Evolutionary conservation across 257 asterid species (phyloP).

Genomic region (Solanum chaucha): DNA sequence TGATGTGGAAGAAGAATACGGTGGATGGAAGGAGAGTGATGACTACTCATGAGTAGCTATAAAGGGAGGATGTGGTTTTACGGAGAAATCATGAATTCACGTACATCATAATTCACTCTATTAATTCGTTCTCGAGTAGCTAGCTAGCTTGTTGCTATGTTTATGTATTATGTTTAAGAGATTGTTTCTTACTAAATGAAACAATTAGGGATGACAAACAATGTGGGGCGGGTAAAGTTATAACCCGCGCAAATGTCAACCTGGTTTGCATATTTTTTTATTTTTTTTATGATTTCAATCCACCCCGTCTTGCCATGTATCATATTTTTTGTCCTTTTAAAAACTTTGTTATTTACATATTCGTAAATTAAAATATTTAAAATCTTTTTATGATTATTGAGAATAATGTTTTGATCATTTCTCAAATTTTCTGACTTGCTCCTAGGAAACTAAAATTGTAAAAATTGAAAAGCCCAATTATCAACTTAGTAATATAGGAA

Average conservation of each 20-base stretch:
- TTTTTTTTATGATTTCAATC: not conserved
- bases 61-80: not conserved
- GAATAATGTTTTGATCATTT: not conserved
- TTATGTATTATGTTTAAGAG: not conserved
- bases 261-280: not conserved
- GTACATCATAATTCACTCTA: not conserved
- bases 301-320: not conserved
- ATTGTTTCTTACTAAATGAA: not conserved
- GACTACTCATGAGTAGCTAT: not conserved
- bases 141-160: not conserved
- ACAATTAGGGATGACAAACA: not conserved
- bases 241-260: not conserved
- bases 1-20: constrained; percentile 8
- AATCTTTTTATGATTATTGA: not conserved
- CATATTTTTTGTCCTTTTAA: not conserved
- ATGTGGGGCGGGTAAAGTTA: not conserved
- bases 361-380: not conserved
- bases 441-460: not conserved
- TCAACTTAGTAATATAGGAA: too few species aligned
- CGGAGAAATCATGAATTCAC: not conserved
- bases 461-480: not conserved
- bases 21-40: constrained; percentile 28
- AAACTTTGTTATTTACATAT: not conserved
- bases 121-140: not conserved
- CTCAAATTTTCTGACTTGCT: not conserved